These are phyloP conservation scores for Dictyophora rubrovolvata DNA, from an alignment of 768 basidiomycete genomes.

Conservation along the genomic window DNA sequence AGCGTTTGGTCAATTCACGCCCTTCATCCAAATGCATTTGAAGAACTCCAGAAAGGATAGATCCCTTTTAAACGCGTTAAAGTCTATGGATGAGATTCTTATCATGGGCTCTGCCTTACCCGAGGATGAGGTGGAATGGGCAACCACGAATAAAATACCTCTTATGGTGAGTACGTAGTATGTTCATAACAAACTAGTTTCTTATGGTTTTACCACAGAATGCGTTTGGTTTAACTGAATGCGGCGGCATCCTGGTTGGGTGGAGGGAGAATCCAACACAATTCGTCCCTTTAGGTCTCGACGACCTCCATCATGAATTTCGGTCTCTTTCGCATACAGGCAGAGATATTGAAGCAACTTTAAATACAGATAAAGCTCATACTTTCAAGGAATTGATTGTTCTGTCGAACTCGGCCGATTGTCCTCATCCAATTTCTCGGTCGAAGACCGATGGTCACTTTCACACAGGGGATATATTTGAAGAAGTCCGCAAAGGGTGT, in stretches of 20 bases:
- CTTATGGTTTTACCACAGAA: not conserved
- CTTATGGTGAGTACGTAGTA: not conserved
- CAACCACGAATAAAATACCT: not conserved
- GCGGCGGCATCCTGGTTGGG: not conserved
- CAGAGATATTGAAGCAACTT: not conserved
- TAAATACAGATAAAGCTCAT: not conserved
- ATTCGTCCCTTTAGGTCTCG: not conserved
- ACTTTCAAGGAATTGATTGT: not conserved
- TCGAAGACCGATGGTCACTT: constrained; percentile 51
- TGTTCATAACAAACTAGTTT: not conserved
- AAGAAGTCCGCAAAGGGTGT: constrained; percentile 44
- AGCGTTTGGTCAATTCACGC: not conserved
- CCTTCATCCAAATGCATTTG: not conserved
- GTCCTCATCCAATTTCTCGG: constrained; percentile 51
- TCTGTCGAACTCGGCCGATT: constrained; percentile 54
- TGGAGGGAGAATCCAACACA: not conserved
- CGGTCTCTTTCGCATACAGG: not conserved
- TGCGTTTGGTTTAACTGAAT: not conserved
- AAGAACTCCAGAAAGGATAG: not conserved
- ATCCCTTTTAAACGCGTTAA: not conserved
- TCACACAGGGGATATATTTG: constrained; percentile 78
- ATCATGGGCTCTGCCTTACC: not conserved
- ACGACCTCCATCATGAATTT: not conserved
- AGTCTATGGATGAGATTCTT: not conserved
- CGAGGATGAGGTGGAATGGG: not conserved